These are phyloP conservation scores for Hypomontagnella submonticulosa DNA, from an alignment of 495 filamentous ascomycete species.

Conservation along the genomic window DNA sequence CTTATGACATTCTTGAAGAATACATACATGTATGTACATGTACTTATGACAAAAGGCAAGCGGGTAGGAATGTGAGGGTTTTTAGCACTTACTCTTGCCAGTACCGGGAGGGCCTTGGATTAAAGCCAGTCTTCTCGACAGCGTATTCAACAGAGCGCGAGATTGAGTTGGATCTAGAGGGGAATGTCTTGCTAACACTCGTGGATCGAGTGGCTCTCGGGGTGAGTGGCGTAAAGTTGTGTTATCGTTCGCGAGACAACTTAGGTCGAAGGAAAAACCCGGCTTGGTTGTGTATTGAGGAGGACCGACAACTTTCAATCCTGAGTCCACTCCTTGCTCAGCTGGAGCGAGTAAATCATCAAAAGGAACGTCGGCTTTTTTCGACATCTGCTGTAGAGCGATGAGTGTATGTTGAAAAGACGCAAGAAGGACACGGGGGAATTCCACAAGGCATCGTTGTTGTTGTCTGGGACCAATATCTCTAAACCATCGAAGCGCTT, in stretches of 20 bases:
- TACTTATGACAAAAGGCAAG: background rate
- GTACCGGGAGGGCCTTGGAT: constrained; percentile 88
- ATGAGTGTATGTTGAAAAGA: constrained; percentile 74
- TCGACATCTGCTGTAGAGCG: constrained; percentile 70
- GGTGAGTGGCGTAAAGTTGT: constrained; percentile 50
- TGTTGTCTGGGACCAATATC: constrained; percentile 32
- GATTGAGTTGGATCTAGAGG: constrained; percentile 70
- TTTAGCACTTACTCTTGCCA: constrained; percentile 66
- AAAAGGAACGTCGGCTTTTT: constrained; percentile 66
- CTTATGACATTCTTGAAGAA: background rate
- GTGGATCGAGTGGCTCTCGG: constrained; percentile 52
- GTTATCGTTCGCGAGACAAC: constrained; percentile 56
- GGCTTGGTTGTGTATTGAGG: constrained; percentile 63
- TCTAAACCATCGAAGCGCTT: constrained; percentile 44
- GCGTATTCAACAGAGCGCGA: constrained; percentile 62
- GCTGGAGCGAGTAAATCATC: constrained; percentile 65
- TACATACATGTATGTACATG: too few species aligned
- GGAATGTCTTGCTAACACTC: constrained; percentile 55
- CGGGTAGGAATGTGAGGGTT: too few species aligned
- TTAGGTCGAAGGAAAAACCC: constrained; percentile 66
- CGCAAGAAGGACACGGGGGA: constrained; percentile 73
- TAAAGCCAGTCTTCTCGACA: constrained; percentile 67
- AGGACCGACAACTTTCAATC: constrained; percentile 52
- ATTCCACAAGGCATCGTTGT: constrained; percentile 68
- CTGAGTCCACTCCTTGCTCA: constrained; percentile 2